These are phyloP conservation scores for Funneliformis caledonium DNA, from an alignment of 371 early-diverging fungal species.

Conservation along the genomic window DNA sequence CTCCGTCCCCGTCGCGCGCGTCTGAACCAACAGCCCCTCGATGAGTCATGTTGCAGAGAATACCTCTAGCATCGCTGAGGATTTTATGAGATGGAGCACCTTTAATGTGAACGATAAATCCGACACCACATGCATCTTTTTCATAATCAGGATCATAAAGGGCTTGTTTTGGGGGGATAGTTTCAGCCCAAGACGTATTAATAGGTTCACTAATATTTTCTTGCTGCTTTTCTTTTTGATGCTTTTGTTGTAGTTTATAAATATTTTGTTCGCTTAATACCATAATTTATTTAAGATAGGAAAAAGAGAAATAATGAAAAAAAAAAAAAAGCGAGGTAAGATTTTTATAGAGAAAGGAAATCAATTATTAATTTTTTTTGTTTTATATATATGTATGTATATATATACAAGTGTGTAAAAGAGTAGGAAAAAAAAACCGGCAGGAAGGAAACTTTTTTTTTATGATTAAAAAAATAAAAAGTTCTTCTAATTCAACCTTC, in stretches of 20 bases:
- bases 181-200: constrained; percentile 78
- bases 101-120: constrained; percentile 93
- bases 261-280: constrained; percentile 30
- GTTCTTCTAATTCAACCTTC: too few species aligned
- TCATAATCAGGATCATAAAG: constrained; percentile 89
- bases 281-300: constrained; percentile 15
- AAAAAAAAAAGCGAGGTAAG: background rate
- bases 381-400: too few species aligned
- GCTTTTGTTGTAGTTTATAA: constrained; percentile 1
- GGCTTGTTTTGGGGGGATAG: constrained; percentile 85
- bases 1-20: constrained; percentile 86
- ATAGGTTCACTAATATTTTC: background rate
- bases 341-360: too few species aligned
- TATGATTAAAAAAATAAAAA: too few species aligned
- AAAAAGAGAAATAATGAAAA: background rate
- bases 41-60: constrained; percentile 98
- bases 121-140: constrained; percentile 97
- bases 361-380: too few species aligned
- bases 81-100: constrained; percentile 85
- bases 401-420: too few species aligned
- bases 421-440: too few species aligned
- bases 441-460: too few species aligned
- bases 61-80: constrained; percentile 80
- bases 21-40: constrained; percentile 93
- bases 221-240: constrained; percentile 4